These are phyloP conservation scores for Gomphus sp. DNA, from an alignment of 1,284 basidiomycete species.

Conservation along the genomic window DNA sequence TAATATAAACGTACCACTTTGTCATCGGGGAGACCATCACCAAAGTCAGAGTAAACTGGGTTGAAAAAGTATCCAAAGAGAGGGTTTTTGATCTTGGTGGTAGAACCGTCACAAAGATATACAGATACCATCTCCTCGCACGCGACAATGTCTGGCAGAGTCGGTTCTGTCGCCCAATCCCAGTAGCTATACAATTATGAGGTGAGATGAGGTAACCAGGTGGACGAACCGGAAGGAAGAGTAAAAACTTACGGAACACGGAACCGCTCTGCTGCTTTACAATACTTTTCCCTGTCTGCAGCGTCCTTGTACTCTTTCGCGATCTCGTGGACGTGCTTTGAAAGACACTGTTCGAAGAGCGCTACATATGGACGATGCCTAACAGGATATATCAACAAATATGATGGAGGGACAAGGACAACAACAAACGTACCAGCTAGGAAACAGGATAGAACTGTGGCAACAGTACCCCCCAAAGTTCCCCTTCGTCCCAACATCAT, in stretches of 20 bases:
- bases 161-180: constrained; percentile 37
- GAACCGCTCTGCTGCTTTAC: constrained; percentile 6
- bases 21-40: constrained; percentile 23
- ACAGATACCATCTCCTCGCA: constrained; percentile 28
- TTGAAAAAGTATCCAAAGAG: constrained; percentile 35
- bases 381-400: background rate
- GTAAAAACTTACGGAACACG: constrained; percentile 8
- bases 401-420: no score
- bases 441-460: constrained; percentile 11
- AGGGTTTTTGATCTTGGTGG: constrained; percentile 29
- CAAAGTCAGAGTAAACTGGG: constrained; percentile 23
- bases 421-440: constrained; percentile 5
- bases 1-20: constrained; percentile 5
- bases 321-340: constrained; percentile 9
- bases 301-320: constrained; percentile 4
- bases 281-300: constrained; percentile 2
- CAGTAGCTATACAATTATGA: constrained; percentile 11
- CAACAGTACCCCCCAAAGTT: constrained; percentile 10
- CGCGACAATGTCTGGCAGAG: constrained; percentile 36
- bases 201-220: no score
- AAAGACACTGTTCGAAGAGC: constrained; percentile 7
- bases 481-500: background rate
- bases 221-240: background rate
- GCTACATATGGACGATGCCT: constrained; percentile 12
- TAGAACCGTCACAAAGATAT: constrained; percentile 26